Evolutionary conservation across 306 rosid genomes (phyloP), one percentile per base, ranked within the genome.

Genomic region (Trifolium dubium): DNA sequence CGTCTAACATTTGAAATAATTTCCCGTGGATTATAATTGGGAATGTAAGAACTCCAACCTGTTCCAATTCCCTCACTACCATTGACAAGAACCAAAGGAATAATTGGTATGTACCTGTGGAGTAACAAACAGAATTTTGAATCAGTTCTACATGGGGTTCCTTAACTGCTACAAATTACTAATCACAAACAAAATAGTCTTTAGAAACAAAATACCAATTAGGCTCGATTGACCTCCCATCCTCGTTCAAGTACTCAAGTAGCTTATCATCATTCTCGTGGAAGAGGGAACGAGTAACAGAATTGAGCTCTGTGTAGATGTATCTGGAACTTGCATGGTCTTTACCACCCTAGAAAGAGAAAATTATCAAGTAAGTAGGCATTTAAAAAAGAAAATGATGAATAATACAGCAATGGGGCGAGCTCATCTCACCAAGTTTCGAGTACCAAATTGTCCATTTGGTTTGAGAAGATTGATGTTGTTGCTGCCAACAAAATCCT

Each of bases 1-100:
- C 85, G 87, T 86, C 89, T 89, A 7, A 89, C 81, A 54, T 94
- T 94, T 56, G 84, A 91, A 75, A 88, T 81, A n/a, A 94, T 85
- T 4, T 94, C 98, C 83, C 94, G 85, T 23, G 98, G 97, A 73
- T 89, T 94, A 70, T 94, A 94, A 64, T 94, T 94, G 8, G 98
- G 98, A 76, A 94, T 74, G 83, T 83, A 89, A 9, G 97, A 89
- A 80, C 96, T 91, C 98, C 97, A 94, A 6, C 96, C 95, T 0
- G 96, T 91, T 71, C 96, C 97, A 71, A 94, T 91, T 62, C 97
- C 98, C 73, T 94, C 98, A 79, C 98, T 88, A 32, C 98, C 98
- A 75, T 94, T 94, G 71, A 88, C 98, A 68, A 94, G 97, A 76
- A 94, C 98, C 43, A 83, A 70, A 2, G 97, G 98, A 59, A 94